Evolutionary conservation across 106 monocot species (phyloP).

Genomic region (Ottelia alismoides): DNA sequence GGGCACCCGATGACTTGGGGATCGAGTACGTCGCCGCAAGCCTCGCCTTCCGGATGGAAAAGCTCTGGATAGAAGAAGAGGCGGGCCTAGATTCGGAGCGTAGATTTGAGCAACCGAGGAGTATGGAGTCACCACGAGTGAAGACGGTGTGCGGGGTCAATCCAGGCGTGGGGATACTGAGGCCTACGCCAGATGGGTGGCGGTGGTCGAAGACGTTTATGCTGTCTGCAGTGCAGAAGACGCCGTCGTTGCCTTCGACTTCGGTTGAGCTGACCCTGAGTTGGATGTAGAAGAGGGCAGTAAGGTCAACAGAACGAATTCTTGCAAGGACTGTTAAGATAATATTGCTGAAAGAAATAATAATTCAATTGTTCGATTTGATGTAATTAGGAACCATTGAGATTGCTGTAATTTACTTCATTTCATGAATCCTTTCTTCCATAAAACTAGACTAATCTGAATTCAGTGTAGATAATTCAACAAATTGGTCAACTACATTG

Average conservation of each 20-base stretch:
- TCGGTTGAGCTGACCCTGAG: slow-evolving; percentile 77
- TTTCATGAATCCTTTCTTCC: too few species aligned
- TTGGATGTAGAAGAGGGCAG: too few species aligned
- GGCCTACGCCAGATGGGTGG: slow-evolving; percentile 52
- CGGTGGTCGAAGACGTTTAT: slow-evolving; percentile 82
- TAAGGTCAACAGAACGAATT: too few species aligned
- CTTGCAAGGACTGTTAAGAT: too few species aligned
- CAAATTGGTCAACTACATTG: too few species aligned
- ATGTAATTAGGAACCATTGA: too few species aligned
- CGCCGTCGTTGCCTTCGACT: slow-evolving; percentile 88
- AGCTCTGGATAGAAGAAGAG: slow-evolving; percentile 28
- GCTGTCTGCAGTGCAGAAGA: slow-evolving; percentile 77
- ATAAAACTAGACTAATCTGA: too few species aligned
- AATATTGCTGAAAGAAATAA: too few species aligned
- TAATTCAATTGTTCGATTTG: too few species aligned
- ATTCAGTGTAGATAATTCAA: too few species aligned
- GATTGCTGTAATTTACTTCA: too few species aligned
- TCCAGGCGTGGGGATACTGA: slow-evolving; percentile 44
- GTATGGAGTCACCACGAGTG: slow-evolving; percentile 66
- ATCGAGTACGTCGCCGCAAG: slow-evolving; percentile 37
- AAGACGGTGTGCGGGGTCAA: slow-evolving; percentile 43
- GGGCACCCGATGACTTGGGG: slow-evolving; percentile 44
- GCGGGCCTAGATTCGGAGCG: slow-evolving; percentile 22
- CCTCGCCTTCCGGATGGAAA: slow-evolving; percentile 69
- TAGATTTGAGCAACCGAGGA: slow-evolving; percentile 51